These are phyloP conservation scores for Peronosclerospora sorghi DNA, from an alignment of 352 stramenopile genomes.

Conservation along the genomic window DNA sequence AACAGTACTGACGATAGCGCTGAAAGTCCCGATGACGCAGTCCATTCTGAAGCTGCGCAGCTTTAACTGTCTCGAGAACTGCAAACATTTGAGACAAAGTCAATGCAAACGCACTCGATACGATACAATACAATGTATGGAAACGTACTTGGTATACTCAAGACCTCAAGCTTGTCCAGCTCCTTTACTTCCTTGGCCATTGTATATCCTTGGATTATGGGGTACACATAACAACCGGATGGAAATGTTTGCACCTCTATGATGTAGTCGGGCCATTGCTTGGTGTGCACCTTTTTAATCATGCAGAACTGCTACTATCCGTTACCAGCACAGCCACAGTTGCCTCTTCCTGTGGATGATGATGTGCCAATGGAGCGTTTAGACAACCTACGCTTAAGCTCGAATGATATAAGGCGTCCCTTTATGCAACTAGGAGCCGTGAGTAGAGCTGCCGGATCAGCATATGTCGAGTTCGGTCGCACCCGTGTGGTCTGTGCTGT, in stretches of 20 bases:
- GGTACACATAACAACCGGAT: neutral
- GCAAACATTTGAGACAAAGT: neutral
- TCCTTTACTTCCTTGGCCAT: slow-evolving; percentile 24
- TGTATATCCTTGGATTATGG: slow-evolving; percentile 6
- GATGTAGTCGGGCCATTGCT: neutral
- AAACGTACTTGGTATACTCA: slow-evolving; percentile 42
- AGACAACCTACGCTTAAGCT: slow-evolving; percentile 33
- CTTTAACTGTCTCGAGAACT: slow-evolving; percentile 85
- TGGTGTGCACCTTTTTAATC: slow-evolving; percentile 1
- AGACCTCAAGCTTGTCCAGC: slow-evolving; percentile 27
- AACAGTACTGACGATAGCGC: slow-evolving; percentile 87
- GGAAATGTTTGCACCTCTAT: neutral
- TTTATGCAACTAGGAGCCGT: slow-evolving; percentile 80
- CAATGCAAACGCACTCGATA: neutral
- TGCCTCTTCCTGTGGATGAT: slow-evolving; percentile 12
- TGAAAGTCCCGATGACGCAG: slow-evolving; percentile 86
- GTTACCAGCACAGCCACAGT: slow-evolving; percentile 15
- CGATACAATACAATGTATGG: neutral
- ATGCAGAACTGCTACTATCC: slow-evolving; percentile 87
- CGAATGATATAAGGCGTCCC: slow-evolving; percentile 74
- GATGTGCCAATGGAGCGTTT: slow-evolving; percentile 24
- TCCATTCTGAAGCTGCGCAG: slow-evolving; percentile 83
- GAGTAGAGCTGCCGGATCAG: slow-evolving; percentile 74
- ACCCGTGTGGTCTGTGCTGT: slow-evolving; percentile 84
- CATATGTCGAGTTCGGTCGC: slow-evolving; percentile 82